These are phyloP conservation scores for Auxenochlorella pyrenoidosa DNA, from an alignment of 139 green algal species.

Conservation along the genomic window DNA sequence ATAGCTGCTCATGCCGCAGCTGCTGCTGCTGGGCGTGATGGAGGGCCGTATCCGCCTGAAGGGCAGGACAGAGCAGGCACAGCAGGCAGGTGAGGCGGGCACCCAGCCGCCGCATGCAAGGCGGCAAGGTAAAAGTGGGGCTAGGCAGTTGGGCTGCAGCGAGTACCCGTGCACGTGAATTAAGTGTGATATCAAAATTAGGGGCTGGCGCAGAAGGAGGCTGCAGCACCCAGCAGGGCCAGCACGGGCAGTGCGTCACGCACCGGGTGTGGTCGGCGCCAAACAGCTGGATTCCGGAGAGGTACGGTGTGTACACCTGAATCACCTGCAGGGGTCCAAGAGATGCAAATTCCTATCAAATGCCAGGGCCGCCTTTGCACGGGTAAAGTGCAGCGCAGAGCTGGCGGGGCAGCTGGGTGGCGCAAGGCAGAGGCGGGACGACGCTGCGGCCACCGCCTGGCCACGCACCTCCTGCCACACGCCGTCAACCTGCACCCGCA, in stretches of 20 bases:
- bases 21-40: neutral
- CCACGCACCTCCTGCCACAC: constrained; percentile 32
- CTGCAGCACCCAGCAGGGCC: neutral
- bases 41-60: constrained; percentile 34
- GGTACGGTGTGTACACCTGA: constrained; percentile 52
- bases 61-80: neutral
- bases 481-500: constrained; percentile 30
- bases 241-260: neutral
- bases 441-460: neutral
- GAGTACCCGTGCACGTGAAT: no score
- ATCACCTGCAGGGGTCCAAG: constrained; percentile 41
- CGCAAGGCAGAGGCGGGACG: neutral
- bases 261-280: constrained; percentile 27
- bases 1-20: constrained; percentile 13
- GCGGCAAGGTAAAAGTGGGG: neutral
- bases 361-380: no score
- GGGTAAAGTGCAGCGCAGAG: no score
- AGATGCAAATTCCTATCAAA: neutral
- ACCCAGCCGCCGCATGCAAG: no score
- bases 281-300: constrained; percentile 54
- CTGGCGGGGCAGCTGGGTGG: neutral
- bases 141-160: neutral
- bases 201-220: no score
- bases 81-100: neutral
- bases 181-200: no score